Percentiles rank a stretch among this genome's conserved stretches.
Evolutionary conservation across 768 basidiomycete genomes (phyloP).

Genomic region (Boletus subparvulus): DNA sequence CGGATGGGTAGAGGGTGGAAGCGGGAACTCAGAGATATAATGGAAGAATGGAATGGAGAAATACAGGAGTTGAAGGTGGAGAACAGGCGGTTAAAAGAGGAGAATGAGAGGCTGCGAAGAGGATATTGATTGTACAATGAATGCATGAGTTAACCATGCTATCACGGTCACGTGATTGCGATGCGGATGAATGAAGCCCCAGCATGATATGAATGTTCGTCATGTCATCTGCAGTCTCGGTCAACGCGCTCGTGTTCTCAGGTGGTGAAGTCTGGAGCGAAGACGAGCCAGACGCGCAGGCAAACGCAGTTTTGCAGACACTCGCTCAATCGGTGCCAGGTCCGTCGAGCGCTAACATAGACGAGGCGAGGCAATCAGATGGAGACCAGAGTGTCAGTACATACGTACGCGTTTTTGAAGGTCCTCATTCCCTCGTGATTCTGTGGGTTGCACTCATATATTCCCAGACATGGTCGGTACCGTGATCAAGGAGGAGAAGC

Average conservation of each 20-base stretch:
- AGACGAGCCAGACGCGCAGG: conserved; percentile 11
- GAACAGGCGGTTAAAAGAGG: conserved; percentile 57
- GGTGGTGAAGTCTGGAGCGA: conserved; percentile 26
- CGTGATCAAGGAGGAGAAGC: conserved; percentile 48
- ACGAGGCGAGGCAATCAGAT: conserved; percentile 1
- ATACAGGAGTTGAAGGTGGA: conserved; percentile 45
- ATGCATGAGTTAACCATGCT: background rate
- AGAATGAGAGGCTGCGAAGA: conserved; percentile 60
- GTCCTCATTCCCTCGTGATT: conserved; percentile 6
- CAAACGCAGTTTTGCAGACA: conserved; percentile 1
- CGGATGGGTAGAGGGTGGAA: conserved; percentile 71
- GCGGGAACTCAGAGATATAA: conserved; percentile 56
- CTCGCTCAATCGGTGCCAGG: conserved; percentile 11
- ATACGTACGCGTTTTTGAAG: conserved; percentile 34
- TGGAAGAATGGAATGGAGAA: conserved; percentile 64
- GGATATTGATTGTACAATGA: conserved; percentile 27
- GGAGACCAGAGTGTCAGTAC: conserved; percentile 17
- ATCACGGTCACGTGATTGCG: conserved; percentile 14
- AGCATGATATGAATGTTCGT: no score
- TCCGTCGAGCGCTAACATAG: conserved; percentile 9
- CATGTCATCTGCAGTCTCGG: conserved; percentile 9
- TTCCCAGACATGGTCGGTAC: conserved; percentile 54
- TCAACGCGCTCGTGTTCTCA: conserved; percentile 32
- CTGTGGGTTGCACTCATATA: background rate
- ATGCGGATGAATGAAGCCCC: background rate